Conservation (phyloP, 225 moss, liverwort and hornwort genomes). For the Ulota crispa region DNA sequence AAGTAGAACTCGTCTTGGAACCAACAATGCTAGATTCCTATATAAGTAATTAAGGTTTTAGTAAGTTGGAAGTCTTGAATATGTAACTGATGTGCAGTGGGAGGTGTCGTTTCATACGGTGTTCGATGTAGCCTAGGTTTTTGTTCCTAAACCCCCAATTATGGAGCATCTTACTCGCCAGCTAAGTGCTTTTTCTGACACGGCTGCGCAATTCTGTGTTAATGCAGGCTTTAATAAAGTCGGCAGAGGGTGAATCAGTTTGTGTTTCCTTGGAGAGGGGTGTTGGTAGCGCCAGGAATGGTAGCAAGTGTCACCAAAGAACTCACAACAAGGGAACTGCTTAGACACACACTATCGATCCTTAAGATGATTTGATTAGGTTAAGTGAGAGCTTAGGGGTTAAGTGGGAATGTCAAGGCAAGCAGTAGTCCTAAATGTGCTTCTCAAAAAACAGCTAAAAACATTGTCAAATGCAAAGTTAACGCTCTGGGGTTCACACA, state of each 20-base stretch:
- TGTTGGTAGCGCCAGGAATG: not conserved
- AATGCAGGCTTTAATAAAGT: not conserved
- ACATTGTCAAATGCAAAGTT: too few species aligned
- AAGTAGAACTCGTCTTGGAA: not conserved
- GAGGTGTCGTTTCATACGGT: not conserved
- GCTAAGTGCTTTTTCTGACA: not conserved
- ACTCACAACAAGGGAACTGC: not conserved
- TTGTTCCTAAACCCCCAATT: too few species aligned
- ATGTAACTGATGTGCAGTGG: not conserved
- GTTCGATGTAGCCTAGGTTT: not conserved
- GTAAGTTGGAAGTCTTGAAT: not conserved
- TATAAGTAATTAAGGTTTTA: not conserved
- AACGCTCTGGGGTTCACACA: too few species aligned
- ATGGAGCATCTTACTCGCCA: not conserved
- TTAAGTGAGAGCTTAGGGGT: not conserved
- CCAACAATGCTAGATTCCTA: not conserved
- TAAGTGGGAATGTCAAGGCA: not conserved
- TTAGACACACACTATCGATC: not conserved
- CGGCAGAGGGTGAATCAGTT: not conserved
- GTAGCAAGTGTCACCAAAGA: not conserved
- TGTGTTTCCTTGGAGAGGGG: not conserved
- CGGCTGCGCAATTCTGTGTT: not conserved
- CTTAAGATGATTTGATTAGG: not conserved
- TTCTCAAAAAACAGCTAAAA: too few species aligned
- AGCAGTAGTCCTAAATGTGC: not conserved